Evolutionary conservation across 495 filamentous ascomycete genomes (phyloP), one percentile per base, ranked within the genome.

Genomic region (Penicillium angulare): DNA sequence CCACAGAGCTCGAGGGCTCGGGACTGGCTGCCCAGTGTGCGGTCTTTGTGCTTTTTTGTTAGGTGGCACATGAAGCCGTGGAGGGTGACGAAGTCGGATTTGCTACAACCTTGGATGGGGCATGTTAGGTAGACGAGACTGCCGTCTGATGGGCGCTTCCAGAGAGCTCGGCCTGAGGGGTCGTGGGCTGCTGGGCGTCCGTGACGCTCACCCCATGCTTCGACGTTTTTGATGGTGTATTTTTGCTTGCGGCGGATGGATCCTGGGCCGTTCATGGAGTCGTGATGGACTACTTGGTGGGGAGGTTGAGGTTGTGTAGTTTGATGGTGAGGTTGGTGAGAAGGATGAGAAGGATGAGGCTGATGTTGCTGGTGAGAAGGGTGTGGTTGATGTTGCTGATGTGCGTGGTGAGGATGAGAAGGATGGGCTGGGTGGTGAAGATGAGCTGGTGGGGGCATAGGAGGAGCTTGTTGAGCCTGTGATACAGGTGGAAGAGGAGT

Each of bases 61-160:
- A 77, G 56, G 41, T 77, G 73, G 60, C 73, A 77, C 73, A 77
- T 77, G 59, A 75, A 76, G 32, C 72, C 73, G 46, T 75, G 71
- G 13, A 76, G 66, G 1, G 72, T 74, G 43, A 75, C 71, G 43
- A 77, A 78, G 52, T 75, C 70, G 0, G 71, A 65, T 60, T 75
- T 76, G 3, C 65, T 68, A 49, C 75, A 78, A 22, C 70, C 71
- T 3, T 64, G 52, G 5, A 75, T 66, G 0, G 71, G 73, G 26
- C 75, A 78, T 16, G 68, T 73, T 2, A 78, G 66, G 45, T 78
- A 77, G 9, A 78, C 74, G 12, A 77, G 49, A 29, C 67, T 73
- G 16, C 68, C 68, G 40, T 78, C 75, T 3, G 73, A 77, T 7
- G 74, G 72, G 9, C 75, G 68, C 50, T 75, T 77, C 67, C 71